Percentiles rank a stretch among this genome's conserved stretches.
Evolutionary conservation across 1,284 basidiomycete species (phyloP).

Genomic region (Malassezia caprae): DNA sequence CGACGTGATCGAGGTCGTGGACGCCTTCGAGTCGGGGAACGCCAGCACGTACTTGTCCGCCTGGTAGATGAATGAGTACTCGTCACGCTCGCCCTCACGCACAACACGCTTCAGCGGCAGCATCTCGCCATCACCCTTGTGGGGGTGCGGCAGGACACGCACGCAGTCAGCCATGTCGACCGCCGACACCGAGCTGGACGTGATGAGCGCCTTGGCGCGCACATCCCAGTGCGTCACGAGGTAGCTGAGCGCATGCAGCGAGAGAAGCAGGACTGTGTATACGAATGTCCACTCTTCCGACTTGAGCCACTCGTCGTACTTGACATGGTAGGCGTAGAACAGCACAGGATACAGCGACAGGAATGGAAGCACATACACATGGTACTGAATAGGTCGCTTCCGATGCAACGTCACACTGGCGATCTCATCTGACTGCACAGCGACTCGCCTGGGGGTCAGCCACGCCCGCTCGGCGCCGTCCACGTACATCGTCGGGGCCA

Average conservation of each 20-base stretch:
- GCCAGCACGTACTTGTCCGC: constrained; percentile 81
- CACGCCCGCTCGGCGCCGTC: background rate
- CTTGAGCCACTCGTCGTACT: constrained; percentile 63
- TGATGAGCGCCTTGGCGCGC: constrained; percentile 66
- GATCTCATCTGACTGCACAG: constrained; percentile 76
- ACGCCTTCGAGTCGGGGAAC: constrained; percentile 47
- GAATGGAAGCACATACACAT: constrained; percentile 77
- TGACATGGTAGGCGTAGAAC: constrained; percentile 80
- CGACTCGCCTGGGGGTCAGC: constrained; percentile 25
- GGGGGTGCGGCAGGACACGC: constrained; percentile 70
- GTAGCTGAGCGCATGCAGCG: constrained; percentile 83
- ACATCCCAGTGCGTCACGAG: constrained; percentile 84
- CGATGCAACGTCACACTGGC: constrained; percentile 68
- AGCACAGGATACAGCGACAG: constrained; percentile 74
- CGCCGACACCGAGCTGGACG: constrained; percentile 50
- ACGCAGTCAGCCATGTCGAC: constrained; percentile 69
- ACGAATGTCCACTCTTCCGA: constrained; percentile 64
- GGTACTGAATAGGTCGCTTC: constrained; percentile 64
- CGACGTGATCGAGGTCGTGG: constrained; percentile 30
- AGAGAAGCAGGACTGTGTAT: constrained; percentile 71
- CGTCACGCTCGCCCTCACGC: constrained; percentile 39
- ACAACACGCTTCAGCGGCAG: constrained; percentile 60
- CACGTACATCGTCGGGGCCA: background rate
- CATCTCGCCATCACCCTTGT: constrained; percentile 84
- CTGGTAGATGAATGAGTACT: constrained; percentile 89